Base-by-base conservation (phyloP, 345 rosid species). In the Citrus inodora region DNA sequence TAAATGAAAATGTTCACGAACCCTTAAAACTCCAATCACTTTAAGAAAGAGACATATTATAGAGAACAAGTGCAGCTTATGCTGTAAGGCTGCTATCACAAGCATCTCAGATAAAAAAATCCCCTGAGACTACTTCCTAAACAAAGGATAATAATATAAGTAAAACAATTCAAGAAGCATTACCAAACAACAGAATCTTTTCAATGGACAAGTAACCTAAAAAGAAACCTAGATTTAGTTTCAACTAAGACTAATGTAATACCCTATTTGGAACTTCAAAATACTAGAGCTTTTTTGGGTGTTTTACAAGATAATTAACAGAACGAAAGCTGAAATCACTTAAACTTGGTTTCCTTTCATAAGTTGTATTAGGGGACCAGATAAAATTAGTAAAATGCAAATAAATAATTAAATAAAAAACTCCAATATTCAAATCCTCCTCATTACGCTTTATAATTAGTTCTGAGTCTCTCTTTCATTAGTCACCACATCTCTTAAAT, bases 11-110 rank as follows among this genome's bases (percentile, higher is more conserved):
- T 22, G 17, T 64, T 73, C 28, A 69, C 30, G 71, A 19, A 19
- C 53, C 79, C 32, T 11, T 56, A 19, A 78, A 60, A 40, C 38
- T 68, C 65, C 68, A 67, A 42, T 11, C 60, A 75, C 70, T 62
- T 16, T n/a, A 46, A 4, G 21, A 22, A 40, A 21, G 25, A n/a
- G 30, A 63, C 40, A 28, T 33, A 60, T 11, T 42, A 42, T 42
- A 42, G 16, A 42, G 16, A 11, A 16, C 16, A 42, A 42, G 16
- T 10, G 51, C 51, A 42, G 4, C 4, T 42, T 42, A 42, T 42
- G 51, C 51, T 42, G 51, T 6, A 27, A 70, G 3, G 33, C 40
- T 25, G 28, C 67, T 42, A 17, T 61, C 27, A 63, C 28, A 51
- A 19, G 59, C 70, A 46, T 40, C 59, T 75, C 22, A 63, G 42